These are phyloP conservation scores for Botrytis sinoallii DNA, from an alignment of 2,329 filamentous ascomycete genomes.

Conservation along the genomic window DNA sequence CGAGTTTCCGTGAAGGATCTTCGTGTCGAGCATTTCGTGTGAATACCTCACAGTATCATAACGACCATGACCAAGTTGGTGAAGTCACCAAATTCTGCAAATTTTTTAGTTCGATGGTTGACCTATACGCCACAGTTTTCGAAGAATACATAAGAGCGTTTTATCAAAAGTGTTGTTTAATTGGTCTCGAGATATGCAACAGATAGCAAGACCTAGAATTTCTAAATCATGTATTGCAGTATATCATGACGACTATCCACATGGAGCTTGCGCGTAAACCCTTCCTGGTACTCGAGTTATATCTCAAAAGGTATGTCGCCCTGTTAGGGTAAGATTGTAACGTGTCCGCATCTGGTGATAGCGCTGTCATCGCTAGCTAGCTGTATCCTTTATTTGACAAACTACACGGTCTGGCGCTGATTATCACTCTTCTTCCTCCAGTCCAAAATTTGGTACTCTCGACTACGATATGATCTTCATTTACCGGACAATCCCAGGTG, in stretches of 20 bases:
- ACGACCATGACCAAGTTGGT: not conserved
- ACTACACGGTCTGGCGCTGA: not conserved
- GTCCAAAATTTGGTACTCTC: not conserved
- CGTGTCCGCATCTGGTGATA: not conserved
- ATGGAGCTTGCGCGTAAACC: not conserved
- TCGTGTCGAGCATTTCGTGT: not conserved
- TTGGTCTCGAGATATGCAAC: too few species aligned
- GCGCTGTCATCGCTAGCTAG: not conserved
- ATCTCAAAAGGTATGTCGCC: not conserved
- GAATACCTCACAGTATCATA: not conserved
- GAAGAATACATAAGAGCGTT: too few species aligned
- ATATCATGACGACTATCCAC: not conserved
- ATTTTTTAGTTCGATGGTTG: too few species aligned
- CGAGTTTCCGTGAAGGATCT: not conserved
- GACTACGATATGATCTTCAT: not conserved
- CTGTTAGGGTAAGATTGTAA: too few species aligned
- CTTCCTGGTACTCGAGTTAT: not conserved
- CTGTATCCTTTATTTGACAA: not conserved
- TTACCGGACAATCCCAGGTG: not conserved
- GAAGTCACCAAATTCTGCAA: too few species aligned
- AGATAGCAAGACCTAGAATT: not conserved
- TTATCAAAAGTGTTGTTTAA: too few species aligned
- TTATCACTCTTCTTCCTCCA: not conserved
- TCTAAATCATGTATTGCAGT: not conserved
- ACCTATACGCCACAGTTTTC: too few species aligned